Evolutionary conservation across 2,329 filamentous ascomycete species (phyloP).

Genomic region (Didymella pomorum): DNA sequence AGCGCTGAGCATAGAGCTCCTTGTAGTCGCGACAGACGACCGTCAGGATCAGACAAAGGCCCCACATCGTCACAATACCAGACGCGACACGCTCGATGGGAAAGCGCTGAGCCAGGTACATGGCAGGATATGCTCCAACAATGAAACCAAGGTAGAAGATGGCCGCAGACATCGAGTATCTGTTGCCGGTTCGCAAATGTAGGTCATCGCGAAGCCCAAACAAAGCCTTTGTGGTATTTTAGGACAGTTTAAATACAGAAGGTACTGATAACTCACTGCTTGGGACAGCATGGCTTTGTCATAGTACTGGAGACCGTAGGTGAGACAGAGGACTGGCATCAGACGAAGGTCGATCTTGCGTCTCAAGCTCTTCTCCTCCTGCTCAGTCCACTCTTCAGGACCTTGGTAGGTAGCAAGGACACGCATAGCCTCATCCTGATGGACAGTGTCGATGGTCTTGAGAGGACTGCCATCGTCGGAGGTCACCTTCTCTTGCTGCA

Average conservation of each 20-base stretch:
- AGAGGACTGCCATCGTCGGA: conserved; percentile 18
- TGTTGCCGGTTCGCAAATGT: conserved; percentile 32
- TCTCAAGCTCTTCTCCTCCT: conserved; percentile 42
- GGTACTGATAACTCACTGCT: conserved; percentile 49
- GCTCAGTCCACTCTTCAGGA: conserved; percentile 55
- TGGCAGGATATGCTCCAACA: conserved; percentile 58
- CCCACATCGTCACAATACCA: conserved; percentile 54
- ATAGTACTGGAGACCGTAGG: conserved; percentile 38
- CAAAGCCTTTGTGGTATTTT: background rate
- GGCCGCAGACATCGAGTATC: conserved; percentile 16
- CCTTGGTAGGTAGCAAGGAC: conserved; percentile 54
- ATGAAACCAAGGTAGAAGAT: conserved; percentile 53
- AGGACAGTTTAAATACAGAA: background rate
- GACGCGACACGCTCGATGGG: conserved; percentile 59
- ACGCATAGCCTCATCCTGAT: conserved; percentile 18
- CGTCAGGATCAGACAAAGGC: conserved; percentile 57
- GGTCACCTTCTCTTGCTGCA: conserved; percentile 19
- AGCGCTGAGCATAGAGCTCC: conserved; percentile 58
- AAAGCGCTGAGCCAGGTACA: conserved; percentile 55
- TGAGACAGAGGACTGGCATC: conserved; percentile 34
- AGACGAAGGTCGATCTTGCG: conserved; percentile 34
- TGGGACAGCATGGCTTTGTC: conserved; percentile 59
- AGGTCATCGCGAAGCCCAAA: conserved; percentile 35
- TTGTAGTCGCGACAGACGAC: conserved; percentile 57
- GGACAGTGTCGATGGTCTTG: conserved; percentile 13